A percentile compares a stretch with the other conserved stretches of the same genome.
phyloP scores from a whole-genome alignment of 78 protist genomes.

The Dictyostelium citrinum region DNA sequence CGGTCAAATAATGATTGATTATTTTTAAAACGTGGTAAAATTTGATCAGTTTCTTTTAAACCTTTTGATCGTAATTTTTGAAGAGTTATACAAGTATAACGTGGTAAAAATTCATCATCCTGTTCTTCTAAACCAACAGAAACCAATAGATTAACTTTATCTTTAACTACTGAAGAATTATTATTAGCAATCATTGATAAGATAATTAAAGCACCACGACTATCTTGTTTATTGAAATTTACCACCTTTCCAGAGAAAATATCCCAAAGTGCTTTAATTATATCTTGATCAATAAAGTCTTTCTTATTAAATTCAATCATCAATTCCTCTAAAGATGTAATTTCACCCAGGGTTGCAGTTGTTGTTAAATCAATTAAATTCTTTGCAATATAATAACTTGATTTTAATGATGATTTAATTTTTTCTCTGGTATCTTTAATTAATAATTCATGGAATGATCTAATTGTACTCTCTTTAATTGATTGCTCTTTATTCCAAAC shows the following conservation, averaged over 20 bases:
- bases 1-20: slow-evolving; percentile 42
- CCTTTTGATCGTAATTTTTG: slow-evolving; percentile 39
- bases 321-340: slow-evolving; percentile 82
- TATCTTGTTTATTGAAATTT: not conserved
- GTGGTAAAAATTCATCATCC: slow-evolving; percentile 11
- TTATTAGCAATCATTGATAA: slow-evolving; percentile 26
- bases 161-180: not conserved
- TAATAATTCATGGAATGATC: slow-evolving; percentile 33
- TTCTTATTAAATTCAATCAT: not conserved
- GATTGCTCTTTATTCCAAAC: slow-evolving; percentile 2
- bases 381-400: not conserved
- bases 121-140: not conserved
- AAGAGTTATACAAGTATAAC: slow-evolving; percentile 51
- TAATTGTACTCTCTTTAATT: slow-evolving; percentile 14
- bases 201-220: slow-evolving; percentile 56
- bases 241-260: slow-evolving; percentile 15
- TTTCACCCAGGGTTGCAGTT: slow-evolving; percentile 67
- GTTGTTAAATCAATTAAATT: slow-evolving; percentile 20
- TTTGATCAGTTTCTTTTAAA: not conserved
- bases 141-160: not conserved
- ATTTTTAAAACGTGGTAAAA: not conserved
- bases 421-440: not conserved
- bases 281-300: not conserved
- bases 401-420: not conserved
- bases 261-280: slow-evolving; percentile 81